phyloP scores from a whole-genome alignment of 2,329 filamentous ascomycete genomes.

The Intubia oerlemansii region DNA sequence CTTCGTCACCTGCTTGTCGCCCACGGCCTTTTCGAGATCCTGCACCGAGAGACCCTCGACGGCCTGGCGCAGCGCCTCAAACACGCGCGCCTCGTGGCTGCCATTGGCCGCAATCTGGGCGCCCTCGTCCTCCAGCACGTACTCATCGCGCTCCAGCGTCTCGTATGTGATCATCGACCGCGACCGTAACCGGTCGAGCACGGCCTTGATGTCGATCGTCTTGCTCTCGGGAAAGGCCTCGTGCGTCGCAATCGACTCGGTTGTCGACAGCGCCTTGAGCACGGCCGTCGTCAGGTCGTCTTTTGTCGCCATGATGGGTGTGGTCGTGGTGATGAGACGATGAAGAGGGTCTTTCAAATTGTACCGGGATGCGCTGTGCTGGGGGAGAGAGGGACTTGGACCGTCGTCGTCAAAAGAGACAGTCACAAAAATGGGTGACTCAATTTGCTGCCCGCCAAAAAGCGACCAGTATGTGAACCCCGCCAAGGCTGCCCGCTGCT shows the following conservation, averaged over 20 bases:
- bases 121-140: slow-evolving; percentile 53
- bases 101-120: slow-evolving; percentile 52
- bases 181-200: slow-evolving; percentile 66
- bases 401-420: too few species aligned
- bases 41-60: slow-evolving; percentile 64
- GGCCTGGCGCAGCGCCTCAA: slow-evolving; percentile 48
- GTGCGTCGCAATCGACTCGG: slow-evolving; percentile 43
- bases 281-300: slow-evolving; percentile 43
- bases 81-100: slow-evolving; percentile 67
- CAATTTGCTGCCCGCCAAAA: too few species aligned
- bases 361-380: not conserved
- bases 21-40: slow-evolving; percentile 48
- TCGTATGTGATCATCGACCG: slow-evolving; percentile 77
- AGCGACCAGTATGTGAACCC: too few species aligned
- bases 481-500: too few species aligned
- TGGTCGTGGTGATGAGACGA: slow-evolving; percentile 2
- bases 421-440: too few species aligned
- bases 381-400: slow-evolving; percentile 3
- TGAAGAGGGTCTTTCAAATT: too few species aligned
- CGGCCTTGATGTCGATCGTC: slow-evolving; percentile 58
- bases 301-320: slow-evolving; percentile 9
- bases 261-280: slow-evolving; percentile 40
- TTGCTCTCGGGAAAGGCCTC: slow-evolving; percentile 46
- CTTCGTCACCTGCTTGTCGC: slow-evolving; percentile 53
- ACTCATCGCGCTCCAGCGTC: slow-evolving; percentile 59